Evolutionary conservation across 176 grass and related monocot species (phyloP).

Genomic region (Cenchrus purpureus): DNA sequence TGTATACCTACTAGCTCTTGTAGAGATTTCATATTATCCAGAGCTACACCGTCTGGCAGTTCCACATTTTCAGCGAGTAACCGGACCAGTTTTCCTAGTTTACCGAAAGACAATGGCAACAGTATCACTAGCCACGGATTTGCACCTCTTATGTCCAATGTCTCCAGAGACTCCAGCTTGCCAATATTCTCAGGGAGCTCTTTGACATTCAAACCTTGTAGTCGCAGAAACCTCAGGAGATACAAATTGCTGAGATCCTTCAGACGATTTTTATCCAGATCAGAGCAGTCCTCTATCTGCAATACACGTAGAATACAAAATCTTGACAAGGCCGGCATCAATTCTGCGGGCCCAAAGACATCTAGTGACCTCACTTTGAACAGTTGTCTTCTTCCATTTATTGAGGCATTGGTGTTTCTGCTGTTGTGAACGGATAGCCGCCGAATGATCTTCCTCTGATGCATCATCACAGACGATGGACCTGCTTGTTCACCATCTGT

Average conservation of each 20-base stretch:
- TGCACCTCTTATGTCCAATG: background rate
- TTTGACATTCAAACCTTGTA: background rate
- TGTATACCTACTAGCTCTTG: background rate
- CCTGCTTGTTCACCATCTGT: background rate
- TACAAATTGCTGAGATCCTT: background rate
- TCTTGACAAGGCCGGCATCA: background rate
- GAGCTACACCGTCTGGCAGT: background rate
- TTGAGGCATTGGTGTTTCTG: background rate
- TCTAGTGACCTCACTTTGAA: conserved; percentile 16
- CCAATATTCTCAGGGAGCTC: background rate
- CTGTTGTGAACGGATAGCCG: background rate
- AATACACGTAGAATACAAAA: background rate
- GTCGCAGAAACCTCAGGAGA: background rate
- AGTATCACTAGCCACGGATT: background rate
- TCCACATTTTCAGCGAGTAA: background rate
- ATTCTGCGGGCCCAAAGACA: background rate
- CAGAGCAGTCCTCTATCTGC: background rate
- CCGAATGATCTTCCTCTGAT: background rate
- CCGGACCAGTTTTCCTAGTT: background rate
- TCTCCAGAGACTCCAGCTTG: background rate
- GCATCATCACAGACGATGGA: background rate
- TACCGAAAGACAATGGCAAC: background rate
- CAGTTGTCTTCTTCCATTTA: background rate
- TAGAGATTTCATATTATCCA: background rate
- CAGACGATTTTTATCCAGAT: background rate